A percentile compares a stretch with the other conserved stretches of the same genome.
Evolutionary conservation across 306 rosid species (phyloP).

Genomic region (Amphicarpaea edgeworthii): DNA sequence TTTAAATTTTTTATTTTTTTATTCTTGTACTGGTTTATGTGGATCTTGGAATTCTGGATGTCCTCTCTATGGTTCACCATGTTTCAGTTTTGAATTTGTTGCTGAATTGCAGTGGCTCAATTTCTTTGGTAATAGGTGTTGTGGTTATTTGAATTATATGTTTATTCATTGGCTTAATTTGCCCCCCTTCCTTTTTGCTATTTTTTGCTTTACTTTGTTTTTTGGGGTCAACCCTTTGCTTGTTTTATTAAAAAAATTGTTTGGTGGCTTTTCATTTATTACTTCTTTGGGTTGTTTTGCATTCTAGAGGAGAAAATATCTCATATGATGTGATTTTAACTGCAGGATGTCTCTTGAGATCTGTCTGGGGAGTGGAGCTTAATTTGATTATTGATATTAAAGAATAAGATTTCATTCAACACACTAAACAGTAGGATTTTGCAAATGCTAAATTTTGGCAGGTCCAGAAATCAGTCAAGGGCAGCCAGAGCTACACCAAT

Average conservation of each 20-base stretch:
- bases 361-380: constrained; percentile 46
- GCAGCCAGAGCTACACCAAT: constrained; percentile 66
- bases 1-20: constrained; percentile 32
- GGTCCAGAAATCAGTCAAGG: constrained; percentile 79
- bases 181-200: not conserved
- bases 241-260: not conserved
- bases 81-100: constrained; percentile 34
- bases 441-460: constrained; percentile 74
- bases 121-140: constrained; percentile 17
- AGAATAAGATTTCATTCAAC: constrained; percentile 43
- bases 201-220: constrained; percentile 4
- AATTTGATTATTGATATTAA: constrained; percentile 51
- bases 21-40: constrained; percentile 42
- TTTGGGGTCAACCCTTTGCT: constrained; percentile 6
- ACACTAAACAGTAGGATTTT: constrained; percentile 36
- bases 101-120: constrained; percentile 27
- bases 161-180: constrained; percentile 1
- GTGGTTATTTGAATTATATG: constrained; percentile 28
- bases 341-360: constrained; percentile 54
- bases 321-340: constrained; percentile 44
- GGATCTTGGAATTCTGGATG: constrained; percentile 54
- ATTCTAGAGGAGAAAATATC: constrained; percentile 17
- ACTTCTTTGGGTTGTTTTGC: constrained; percentile 28
- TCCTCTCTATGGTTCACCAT: constrained; percentile 20
- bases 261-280: constrained; percentile 1